A percentile compares a stretch with the other conserved stretches of the same genome.
Evolutionary conservation across 2,329 filamentous ascomycete species (phyloP).

Genomic region (Teratosphaeria zuluensis): DNA sequence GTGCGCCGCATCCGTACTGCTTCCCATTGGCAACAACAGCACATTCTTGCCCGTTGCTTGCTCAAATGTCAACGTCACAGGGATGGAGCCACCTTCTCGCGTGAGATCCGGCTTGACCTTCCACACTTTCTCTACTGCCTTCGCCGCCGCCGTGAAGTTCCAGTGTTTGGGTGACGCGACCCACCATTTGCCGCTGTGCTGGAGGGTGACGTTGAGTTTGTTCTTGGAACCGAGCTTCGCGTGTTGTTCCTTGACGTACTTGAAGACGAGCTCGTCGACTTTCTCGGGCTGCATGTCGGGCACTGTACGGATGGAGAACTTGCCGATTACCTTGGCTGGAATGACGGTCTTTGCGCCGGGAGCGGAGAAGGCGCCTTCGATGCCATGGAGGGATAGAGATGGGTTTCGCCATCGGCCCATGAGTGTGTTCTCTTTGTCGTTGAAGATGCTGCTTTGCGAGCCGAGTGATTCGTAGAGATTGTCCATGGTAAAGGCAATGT

Average conservation of each 20-base stretch:
- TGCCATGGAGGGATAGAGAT: conserved; percentile 83
- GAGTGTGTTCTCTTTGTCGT: conserved; percentile 81
- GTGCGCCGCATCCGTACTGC: conserved; percentile 90
- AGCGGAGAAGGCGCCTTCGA: conserved; percentile 89
- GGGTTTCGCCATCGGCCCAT: conserved; percentile 96
- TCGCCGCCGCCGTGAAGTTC: conserved; percentile 92
- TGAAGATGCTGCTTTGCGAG: conserved; percentile 74
- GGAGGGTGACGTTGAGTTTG: conserved; percentile 66
- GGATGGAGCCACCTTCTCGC: conserved; percentile 92
- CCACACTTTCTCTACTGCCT: conserved; percentile 94
- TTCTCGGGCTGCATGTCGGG: conserved; percentile 92
- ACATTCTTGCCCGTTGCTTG: conserved; percentile 98
- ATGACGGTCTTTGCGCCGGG: conserved; percentile 98
- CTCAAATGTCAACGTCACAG: conserved; percentile 94
- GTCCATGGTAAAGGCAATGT: conserved; percentile 92
- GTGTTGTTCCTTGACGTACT: conserved; percentile 75
- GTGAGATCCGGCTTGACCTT: conserved; percentile 90
- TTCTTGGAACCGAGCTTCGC: conserved; percentile 88
- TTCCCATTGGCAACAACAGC: conserved; percentile 89
- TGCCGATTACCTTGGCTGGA: conserved; percentile 92
- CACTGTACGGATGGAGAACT: conserved; percentile 96
- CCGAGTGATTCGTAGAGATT: conserved; percentile 87
- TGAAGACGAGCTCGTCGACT: conserved; percentile 77
- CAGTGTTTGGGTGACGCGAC: conserved; percentile 95
- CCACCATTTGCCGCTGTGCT: conserved; percentile 98